Percentiles rank a stretch among this genome's conserved stretches.
Conservation (phyloP, 352 stramenopile genomes). For the Phytophthora sojae region DNA sequence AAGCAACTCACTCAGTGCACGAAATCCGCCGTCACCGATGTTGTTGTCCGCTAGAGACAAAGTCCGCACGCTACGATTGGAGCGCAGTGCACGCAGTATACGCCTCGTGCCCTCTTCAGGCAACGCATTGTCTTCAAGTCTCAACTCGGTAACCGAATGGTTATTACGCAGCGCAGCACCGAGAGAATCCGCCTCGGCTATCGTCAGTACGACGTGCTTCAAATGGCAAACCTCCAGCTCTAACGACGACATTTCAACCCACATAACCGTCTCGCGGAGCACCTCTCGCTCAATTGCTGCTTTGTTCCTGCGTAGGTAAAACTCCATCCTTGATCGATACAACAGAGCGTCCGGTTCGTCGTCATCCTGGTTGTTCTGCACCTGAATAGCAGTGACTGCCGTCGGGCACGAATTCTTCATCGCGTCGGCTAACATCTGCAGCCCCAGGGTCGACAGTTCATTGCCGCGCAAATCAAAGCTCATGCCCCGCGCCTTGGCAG, state of each 20-base stretch:
- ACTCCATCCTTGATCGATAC: conserved; percentile 43
- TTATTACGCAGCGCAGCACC: conserved; percentile 31
- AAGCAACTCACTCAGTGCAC: conserved; percentile 39
- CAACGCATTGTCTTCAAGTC: conserved; percentile 52
- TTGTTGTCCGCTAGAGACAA: conserved; percentile 47
- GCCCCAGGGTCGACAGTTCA: conserved; percentile 23
- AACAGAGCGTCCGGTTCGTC: conserved; percentile 30
- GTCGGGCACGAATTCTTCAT: conserved; percentile 32
- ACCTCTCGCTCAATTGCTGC: conserved; percentile 17
- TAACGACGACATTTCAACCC: conserved; percentile 34
- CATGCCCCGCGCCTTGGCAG: conserved; percentile 22
- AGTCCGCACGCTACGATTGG: conserved; percentile 32
- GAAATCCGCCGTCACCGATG: conserved; percentile 45
- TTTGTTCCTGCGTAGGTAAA: conserved; percentile 46
- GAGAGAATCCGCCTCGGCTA: conserved; percentile 45
- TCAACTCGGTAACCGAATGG: conserved; percentile 42
- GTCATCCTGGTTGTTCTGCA: conserved; percentile 48
- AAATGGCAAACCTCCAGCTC: conserved; percentile 41
- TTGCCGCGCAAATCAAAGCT: conserved; percentile 50
- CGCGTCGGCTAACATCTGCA: conserved; percentile 35
- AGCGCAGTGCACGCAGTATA: conserved; percentile 36
- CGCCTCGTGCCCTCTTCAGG: conserved; percentile 40
- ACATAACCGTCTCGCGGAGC: conserved; percentile 18
- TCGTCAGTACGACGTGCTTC: conserved; percentile 45
- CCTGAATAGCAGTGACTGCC: conserved; percentile 31